A percentile compares a stretch with the other conserved stretches of the same genome.
Conservation (phyloP, 768 basidiomycete genomes). For the Termitomyces sp. region DNA sequence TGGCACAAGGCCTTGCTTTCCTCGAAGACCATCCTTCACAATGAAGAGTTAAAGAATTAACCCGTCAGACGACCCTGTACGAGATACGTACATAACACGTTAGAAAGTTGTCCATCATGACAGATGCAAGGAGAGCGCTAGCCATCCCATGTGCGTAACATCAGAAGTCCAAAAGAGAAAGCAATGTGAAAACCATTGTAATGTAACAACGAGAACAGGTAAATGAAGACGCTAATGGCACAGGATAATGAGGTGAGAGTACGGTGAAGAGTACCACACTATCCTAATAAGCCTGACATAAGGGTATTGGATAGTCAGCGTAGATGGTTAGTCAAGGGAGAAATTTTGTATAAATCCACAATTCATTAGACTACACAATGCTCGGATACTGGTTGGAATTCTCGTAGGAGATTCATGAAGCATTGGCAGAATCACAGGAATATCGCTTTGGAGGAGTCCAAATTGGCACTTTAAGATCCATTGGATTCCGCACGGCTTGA, state of each 20-base stretch:
- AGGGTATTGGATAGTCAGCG: slow-evolving; percentile 10
- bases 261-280: slow-evolving; percentile 7
- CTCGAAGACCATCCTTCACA: not conserved
- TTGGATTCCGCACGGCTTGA: slow-evolving; percentile 13
- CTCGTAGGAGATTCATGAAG: not conserved
- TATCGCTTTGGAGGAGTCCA: slow-evolving; percentile 13
- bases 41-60: not conserved
- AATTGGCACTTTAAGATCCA: slow-evolving; percentile 11
- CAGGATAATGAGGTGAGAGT: slow-evolving; percentile 3
- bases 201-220: slow-evolving; percentile 3
- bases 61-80: not conserved
- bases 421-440: not conserved
- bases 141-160: not conserved
- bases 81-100: not conserved
- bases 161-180: not conserved
- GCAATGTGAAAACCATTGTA: not conserved
- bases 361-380: slow-evolving; percentile 1
- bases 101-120: not conserved
- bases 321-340: not conserved
- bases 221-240: not conserved
- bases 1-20: not conserved
- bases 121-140: not conserved
- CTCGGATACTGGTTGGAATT: not conserved
- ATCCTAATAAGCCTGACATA: slow-evolving; percentile 13
- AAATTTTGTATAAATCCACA: slow-evolving; percentile 4